Conservation (phyloP, 2,329 filamentous ascomycete genomes). For the Trichoderma atroviride region DNA sequence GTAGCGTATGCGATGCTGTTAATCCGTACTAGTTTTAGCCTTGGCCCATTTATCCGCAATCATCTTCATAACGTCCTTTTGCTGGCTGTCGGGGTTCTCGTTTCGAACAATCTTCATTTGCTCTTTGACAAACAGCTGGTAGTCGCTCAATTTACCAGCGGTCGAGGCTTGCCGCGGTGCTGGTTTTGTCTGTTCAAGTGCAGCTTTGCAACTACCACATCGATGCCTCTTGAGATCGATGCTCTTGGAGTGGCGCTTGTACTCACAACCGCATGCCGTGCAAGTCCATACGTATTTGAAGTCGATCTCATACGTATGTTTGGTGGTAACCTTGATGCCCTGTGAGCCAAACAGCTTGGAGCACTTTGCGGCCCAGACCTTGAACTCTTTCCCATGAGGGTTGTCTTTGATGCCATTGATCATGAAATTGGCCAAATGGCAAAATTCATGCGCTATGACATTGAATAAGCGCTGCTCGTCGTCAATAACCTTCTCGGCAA, state of each 20-base stretch:
- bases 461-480: conserved; percentile 78
- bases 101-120: conserved; percentile 65
- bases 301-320: conserved; percentile 85
- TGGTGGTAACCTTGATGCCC: conserved; percentile 81
- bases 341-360: conserved; percentile 59
- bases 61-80: conserved; percentile 70
- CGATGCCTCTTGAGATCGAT: conserved; percentile 72
- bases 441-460: conserved; percentile 95
- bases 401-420: conserved; percentile 72
- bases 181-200: conserved; percentile 77
- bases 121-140: conserved; percentile 63
- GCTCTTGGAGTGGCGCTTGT: conserved; percentile 83
- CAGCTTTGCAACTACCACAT: conserved; percentile 75
- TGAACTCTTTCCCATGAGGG: conserved; percentile 85
- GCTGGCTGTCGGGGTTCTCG: conserved; percentile 58
- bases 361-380: conserved; percentile 66
- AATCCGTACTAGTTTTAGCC: not conserved
- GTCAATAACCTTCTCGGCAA: conserved; percentile 86
- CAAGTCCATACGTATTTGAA: conserved; percentile 93
- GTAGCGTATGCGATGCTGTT: not conserved
- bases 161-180: conserved; percentile 51
- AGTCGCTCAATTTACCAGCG: conserved; percentile 43
- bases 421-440: conserved; percentile 92
- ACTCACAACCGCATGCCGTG: conserved; percentile 66
- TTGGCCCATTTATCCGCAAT: conserved; percentile 65